phyloP scores from a whole-genome alignment of 441 rosid genomes.

The Populus hybrid region DNA sequence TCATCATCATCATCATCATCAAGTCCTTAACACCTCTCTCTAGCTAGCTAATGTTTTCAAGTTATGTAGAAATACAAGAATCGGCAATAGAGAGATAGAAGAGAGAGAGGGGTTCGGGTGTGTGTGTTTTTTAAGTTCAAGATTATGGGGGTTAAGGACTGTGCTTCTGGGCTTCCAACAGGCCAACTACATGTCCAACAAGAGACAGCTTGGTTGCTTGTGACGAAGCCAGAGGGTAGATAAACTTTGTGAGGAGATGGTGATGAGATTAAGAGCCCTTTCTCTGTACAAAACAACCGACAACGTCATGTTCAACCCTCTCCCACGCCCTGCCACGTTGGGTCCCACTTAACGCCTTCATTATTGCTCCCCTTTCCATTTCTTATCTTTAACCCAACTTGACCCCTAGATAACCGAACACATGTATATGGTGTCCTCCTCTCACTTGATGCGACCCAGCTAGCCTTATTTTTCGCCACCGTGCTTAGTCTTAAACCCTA shows the following conservation, averaged over 20 bases:
- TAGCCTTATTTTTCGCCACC: neutral
- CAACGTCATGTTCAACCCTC: conserved; percentile 52
- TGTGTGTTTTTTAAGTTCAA: neutral
- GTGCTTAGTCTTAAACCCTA: neutral
- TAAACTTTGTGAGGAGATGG: conserved; percentile 11
- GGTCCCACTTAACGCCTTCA: conserved; percentile 53
- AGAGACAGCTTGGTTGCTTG: conserved; percentile 96
- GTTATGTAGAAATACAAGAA: conserved; percentile 2
- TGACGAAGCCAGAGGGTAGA: conserved; percentile 54
- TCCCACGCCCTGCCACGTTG: conserved; percentile 86
- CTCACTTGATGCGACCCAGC: conserved; percentile 16
- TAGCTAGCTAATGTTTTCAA: neutral
- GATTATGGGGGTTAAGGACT: neutral
- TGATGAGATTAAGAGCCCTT: conserved; percentile 17
- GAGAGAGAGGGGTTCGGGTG: neutral
- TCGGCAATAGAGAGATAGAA: neutral
- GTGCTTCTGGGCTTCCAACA: conserved; percentile 71
- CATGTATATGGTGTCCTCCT: conserved; percentile 3
- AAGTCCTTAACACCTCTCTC: conserved; percentile 16
- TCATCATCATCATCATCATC: conserved; percentile 1
- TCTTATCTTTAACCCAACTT: conserved; percentile 29
- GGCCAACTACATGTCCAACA: conserved; percentile 63
- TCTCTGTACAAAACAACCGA: conserved; percentile 26
- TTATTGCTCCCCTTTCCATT: conserved; percentile 41
- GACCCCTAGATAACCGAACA: conserved; percentile 39